phyloP scores from a whole-genome alignment of 2,329 filamentous ascomycete genomes.

The Chaetomium strumarium region DNA sequence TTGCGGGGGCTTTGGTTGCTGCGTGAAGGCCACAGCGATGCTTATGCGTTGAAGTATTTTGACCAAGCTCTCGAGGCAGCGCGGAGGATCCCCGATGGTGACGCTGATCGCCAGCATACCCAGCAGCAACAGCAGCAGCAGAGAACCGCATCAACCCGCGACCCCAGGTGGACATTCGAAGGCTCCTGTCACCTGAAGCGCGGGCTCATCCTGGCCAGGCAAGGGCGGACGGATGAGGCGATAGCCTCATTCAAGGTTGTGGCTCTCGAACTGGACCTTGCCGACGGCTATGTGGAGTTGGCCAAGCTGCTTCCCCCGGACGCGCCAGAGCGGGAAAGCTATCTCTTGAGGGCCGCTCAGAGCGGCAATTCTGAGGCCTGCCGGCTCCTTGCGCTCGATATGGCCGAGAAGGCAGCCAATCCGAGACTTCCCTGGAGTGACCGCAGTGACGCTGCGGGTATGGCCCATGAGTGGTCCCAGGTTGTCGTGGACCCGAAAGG shows the following conservation, averaged over 20 bases:
- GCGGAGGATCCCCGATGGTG: not conserved
- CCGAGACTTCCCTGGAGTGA: conserved; percentile 6
- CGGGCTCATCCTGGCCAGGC: conserved; percentile 25
- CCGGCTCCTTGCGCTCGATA: conserved; percentile 23
- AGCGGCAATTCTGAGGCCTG: conserved; percentile 27
- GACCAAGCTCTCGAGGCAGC: conserved; percentile 22
- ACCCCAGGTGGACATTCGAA: conserved; percentile 34
- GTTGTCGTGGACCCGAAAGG: not conserved
- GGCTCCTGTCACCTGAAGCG: conserved; percentile 28
- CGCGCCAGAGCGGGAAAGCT: conserved; percentile 23
- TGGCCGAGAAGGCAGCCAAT: conserved; percentile 15
- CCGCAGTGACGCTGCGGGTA: not conserved
- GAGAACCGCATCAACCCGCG: too few species aligned
- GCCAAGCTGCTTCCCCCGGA: conserved; percentile 25
- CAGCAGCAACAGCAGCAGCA: too few species aligned
- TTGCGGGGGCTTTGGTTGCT: conserved; percentile 30
- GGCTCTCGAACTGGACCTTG: conserved; percentile 30
- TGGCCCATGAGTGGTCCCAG: conserved; percentile 5
- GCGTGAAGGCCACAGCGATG: conserved; percentile 13
- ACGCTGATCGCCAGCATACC: not conserved
- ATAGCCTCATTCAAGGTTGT: conserved; percentile 25
- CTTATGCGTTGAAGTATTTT: conserved; percentile 29
- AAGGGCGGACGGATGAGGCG: conserved; percentile 18
- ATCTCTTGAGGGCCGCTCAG: conserved; percentile 31
- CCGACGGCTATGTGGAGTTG: conserved; percentile 25